Percentiles rank a stretch among this genome's conserved stretches.
These are phyloP conservation scores for Mesembryanthemum crystallinum DNA, from an alignment of 148 eudicot genomes.

Conservation along the genomic window DNA sequence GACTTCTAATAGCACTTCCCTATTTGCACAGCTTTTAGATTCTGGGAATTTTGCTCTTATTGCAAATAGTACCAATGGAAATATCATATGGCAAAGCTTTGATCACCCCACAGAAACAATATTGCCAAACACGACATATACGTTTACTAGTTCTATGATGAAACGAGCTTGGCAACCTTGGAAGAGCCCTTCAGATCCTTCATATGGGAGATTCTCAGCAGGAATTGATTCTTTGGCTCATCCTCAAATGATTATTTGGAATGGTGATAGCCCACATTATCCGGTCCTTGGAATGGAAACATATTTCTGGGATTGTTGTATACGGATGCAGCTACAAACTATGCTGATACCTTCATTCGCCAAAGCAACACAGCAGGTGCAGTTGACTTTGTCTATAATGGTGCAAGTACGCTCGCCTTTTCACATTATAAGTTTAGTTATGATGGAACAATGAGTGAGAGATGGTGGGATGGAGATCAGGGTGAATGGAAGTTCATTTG, in stretches of 20 bases:
- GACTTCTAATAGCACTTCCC: constrained; percentile 8
- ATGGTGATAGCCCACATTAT: constrained; percentile 28
- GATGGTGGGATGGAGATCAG: constrained; percentile 29
- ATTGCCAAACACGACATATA: constrained; percentile 26
- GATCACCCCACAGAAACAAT: constrained; percentile 30
- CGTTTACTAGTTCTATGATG: constrained; percentile 12
- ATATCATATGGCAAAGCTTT: constrained; percentile 35
- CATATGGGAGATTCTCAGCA: constrained; percentile 31
- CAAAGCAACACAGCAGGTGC: constrained; percentile 9
- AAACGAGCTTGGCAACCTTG: constrained; percentile 23
- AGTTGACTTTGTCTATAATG: constrained; percentile 25
- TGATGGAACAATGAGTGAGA: constrained; percentile 32
- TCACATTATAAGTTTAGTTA: constrained; percentile 30
- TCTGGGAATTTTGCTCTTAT: constrained; percentile 30
- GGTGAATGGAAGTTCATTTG: constrained; percentile 27
- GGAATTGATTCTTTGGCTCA: constrained; percentile 30
- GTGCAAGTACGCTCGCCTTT: constrained; percentile 29
- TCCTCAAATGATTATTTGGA: constrained; percentile 30
- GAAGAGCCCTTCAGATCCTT: constrained; percentile 36
- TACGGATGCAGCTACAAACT: constrained; percentile 25
- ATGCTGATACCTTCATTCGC: constrained; percentile 30
- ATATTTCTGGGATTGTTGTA: constrained; percentile 34
- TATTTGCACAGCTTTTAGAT: constrained; percentile 27
- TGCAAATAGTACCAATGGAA: constrained; percentile 14
- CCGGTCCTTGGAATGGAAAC: constrained; percentile 41